phyloP scores from a whole-genome alignment of 331 rosid genomes.

The Telfairia occidentalis region DNA sequence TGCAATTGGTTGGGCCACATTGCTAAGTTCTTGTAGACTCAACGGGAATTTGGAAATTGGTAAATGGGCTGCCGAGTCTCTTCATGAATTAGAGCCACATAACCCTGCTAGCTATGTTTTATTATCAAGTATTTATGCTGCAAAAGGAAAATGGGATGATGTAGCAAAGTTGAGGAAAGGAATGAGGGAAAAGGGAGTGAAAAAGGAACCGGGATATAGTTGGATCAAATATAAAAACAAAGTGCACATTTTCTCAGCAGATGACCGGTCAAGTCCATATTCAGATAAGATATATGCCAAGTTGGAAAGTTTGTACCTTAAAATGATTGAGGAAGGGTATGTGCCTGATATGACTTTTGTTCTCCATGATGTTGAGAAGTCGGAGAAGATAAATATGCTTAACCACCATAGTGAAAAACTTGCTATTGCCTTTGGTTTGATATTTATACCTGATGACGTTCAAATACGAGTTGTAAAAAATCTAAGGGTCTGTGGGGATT shows the following conservation, averaged over 20 bases:
- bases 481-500: constrained; percentile 72
- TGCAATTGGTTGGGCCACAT: constrained; percentile 77
- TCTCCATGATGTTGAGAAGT: constrained; percentile 71
- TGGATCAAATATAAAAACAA: constrained; percentile 73
- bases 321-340: constrained; percentile 60
- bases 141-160: constrained; percentile 63
- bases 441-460: constrained; percentile 51
- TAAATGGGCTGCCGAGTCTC: constrained; percentile 69
- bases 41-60: constrained; percentile 52
- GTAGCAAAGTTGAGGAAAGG: constrained; percentile 65
- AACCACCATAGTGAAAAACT: constrained; percentile 78
- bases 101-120: constrained; percentile 68
- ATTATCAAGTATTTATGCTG: constrained; percentile 68
- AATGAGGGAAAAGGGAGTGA: constrained; percentile 61
- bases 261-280: constrained; percentile 54
- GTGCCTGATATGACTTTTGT: constrained; percentile 61
- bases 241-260: constrained; percentile 71
- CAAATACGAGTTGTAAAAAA: constrained; percentile 64
- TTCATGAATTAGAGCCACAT: constrained; percentile 62
- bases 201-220: constrained; percentile 80
- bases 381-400: constrained; percentile 64
- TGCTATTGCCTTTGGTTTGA: constrained; percentile 70
- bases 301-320: constrained; percentile 42
- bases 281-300: constrained; percentile 56
- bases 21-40: constrained; percentile 68